Evolutionary conservation across 495 filamentous ascomycete species (phyloP).

Genomic region (Tuber brumale): DNA sequence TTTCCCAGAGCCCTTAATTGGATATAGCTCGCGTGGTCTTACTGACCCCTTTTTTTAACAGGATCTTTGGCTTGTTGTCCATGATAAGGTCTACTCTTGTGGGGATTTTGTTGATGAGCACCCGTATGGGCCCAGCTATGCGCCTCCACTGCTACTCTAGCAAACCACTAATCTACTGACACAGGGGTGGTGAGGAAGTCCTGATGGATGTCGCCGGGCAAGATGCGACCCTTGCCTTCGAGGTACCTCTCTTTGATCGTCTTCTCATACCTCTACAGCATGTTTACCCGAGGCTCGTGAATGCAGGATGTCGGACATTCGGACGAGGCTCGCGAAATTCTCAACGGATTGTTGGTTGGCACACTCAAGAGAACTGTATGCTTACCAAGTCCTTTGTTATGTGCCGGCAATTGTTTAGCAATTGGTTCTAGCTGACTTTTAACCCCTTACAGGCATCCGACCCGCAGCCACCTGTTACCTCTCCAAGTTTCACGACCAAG

Average conservation of each 20-base stretch:
- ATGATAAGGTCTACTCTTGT: slow-evolving; percentile 92
- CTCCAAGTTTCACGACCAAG: slow-evolving; percentile 43
- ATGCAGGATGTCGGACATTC: slow-evolving; percentile 86
- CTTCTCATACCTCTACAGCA: neutral
- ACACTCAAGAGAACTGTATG: slow-evolving; percentile 78
- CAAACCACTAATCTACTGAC: slow-evolving; percentile 6
- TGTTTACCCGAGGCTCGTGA: slow-evolving; percentile 18
- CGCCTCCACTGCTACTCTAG: neutral
- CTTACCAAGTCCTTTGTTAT: slow-evolving; percentile 22
- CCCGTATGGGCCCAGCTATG: slow-evolving; percentile 61
- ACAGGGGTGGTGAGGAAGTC: slow-evolving; percentile 95
- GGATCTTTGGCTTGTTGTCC: slow-evolving; percentile 83
- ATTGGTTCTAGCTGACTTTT: slow-evolving; percentile 14
- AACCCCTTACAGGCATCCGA: slow-evolving; percentile 63
- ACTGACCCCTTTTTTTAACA: slow-evolving; percentile 8
- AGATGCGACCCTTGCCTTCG: slow-evolving; percentile 96
- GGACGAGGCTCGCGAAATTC: slow-evolving; percentile 94
- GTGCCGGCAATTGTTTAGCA: slow-evolving; percentile 16
- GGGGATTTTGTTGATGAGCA: slow-evolving; percentile 94
- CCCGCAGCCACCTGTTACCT: slow-evolving; percentile 52
- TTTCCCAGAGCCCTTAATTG: neutral
- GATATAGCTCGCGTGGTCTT: slow-evolving; percentile 7
- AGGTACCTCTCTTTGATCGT: slow-evolving; percentile 43
- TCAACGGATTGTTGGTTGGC: slow-evolving; percentile 71
- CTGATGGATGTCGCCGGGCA: slow-evolving; percentile 92